These are phyloP conservation scores for Agaricus blazei DNA, from an alignment of 768 basidiomycete genomes.

Conservation along the genomic window DNA sequence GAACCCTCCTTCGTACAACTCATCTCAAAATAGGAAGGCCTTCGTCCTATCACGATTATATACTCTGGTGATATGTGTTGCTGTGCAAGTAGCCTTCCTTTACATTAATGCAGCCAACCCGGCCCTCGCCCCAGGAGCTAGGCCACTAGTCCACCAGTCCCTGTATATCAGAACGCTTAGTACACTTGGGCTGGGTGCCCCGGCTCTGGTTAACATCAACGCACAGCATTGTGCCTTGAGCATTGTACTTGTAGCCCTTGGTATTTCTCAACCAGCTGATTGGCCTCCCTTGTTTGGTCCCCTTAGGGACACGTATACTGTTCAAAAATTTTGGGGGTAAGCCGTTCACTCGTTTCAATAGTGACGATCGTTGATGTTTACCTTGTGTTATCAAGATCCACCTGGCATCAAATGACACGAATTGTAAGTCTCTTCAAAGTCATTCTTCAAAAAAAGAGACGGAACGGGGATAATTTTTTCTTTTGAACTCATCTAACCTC, in stretches of 20 bases:
- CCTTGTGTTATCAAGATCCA: neutral
- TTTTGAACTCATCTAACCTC: neutral
- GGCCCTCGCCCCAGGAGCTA: conserved; percentile 1
- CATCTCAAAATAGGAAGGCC: conserved; percentile 9
- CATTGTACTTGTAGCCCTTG: conserved; percentile 17
- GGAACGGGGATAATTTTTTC: too few species aligned
- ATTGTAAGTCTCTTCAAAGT: conserved; percentile 20
- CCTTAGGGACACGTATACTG: conserved; percentile 27
- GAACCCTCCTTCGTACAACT: conserved; percentile 14
- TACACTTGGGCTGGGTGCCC: neutral
- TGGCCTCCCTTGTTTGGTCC: conserved; percentile 36
- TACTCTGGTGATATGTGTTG: neutral
- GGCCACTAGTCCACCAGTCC: neutral
- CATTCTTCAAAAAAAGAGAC: neutral
- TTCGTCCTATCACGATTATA: neutral
- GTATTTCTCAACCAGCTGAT: conserved; percentile 25
- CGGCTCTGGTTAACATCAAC: conserved; percentile 1
- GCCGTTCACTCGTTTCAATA: conserved; percentile 1
- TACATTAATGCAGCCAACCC: conserved; percentile 5
- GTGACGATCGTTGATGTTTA: too few species aligned
- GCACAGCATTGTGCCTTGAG: conserved; percentile 13
- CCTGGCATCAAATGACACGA: conserved; percentile 34
- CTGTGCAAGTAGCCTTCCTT: neutral
- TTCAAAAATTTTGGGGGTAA: conserved; percentile 37
- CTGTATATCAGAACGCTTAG: conserved; percentile 4